Conservation (phyloP, 768 basidiomycete species). For the Rhizopogon rudus region DNA sequence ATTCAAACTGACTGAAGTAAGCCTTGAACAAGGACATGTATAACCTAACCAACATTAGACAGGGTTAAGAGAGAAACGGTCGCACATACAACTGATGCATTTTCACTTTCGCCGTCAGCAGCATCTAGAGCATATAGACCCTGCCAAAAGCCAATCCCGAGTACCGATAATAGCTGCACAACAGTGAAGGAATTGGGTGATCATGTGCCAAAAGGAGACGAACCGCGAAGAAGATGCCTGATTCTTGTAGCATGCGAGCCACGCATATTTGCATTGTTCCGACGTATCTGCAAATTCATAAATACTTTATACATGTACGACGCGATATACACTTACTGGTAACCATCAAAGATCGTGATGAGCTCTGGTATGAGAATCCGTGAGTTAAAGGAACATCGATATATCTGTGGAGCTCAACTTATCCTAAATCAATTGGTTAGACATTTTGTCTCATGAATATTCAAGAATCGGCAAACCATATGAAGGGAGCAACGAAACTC, state of each 20-base stretch:
- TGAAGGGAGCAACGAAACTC: constrained; percentile 82
- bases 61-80: not conserved
- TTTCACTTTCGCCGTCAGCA: constrained; percentile 73
- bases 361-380: constrained; percentile 43
- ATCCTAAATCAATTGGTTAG: constrained; percentile 47
- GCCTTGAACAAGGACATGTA: constrained; percentile 74
- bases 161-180: constrained; percentile 68
- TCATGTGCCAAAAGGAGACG: constrained; percentile 12
- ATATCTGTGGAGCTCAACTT: constrained; percentile 47
- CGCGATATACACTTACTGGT: constrained; percentile 44
- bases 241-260: constrained; percentile 89
- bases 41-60: constrained; percentile 37
- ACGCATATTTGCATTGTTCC: constrained; percentile 95
- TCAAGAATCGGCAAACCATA: constrained; percentile 55
- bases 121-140: constrained; percentile 87
- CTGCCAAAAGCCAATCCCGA: constrained; percentile 82
- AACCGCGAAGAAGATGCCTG: constrained; percentile 88
- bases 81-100: constrained; percentile 39
- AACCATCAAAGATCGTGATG: constrained; percentile 77
- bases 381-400: not conserved
- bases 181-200: not conserved
- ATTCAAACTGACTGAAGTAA: constrained; percentile 59
- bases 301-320: not conserved
- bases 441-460: not conserved
- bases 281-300: constrained; percentile 50